phyloP scores from a whole-genome alignment of 352 stramenopile species.

The Pythium dissotocum region DNA sequence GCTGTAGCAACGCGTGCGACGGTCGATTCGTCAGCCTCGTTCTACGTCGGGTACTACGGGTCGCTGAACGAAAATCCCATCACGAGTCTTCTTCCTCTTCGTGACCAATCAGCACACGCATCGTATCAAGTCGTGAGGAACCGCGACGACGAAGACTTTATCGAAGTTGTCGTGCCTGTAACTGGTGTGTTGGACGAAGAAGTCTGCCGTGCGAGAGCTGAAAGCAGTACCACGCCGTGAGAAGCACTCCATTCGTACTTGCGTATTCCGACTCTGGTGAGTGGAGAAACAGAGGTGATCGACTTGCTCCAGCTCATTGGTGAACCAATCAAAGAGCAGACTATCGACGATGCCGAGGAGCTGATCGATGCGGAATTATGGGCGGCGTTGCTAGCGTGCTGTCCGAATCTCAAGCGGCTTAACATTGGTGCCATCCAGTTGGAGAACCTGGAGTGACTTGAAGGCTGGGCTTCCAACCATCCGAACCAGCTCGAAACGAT shows the following conservation, averaged over 20 bases:
- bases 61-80: neutral
- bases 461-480: neutral
- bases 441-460: constrained; percentile 7
- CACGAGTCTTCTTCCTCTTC: neutral
- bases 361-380: neutral
- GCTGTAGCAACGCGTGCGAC: neutral
- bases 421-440: neutral
- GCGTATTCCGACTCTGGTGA: neutral
- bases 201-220: no score
- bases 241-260: neutral
- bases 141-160: neutral
- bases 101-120: neutral
- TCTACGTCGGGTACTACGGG: neutral
- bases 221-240: no score
- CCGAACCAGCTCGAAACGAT: constrained; percentile 10
- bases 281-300: neutral
- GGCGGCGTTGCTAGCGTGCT: constrained; percentile 5
- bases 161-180: neutral
- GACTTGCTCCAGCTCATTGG: constrained; percentile 16
- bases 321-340: constrained; percentile 7
- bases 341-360: neutral
- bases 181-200: neutral
- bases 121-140: neutral
- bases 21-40: neutral
- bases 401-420: constrained; percentile 15